Base-by-base conservation (phyloP, 306 rosid genomes). In the Lotus japonicus region DNA sequence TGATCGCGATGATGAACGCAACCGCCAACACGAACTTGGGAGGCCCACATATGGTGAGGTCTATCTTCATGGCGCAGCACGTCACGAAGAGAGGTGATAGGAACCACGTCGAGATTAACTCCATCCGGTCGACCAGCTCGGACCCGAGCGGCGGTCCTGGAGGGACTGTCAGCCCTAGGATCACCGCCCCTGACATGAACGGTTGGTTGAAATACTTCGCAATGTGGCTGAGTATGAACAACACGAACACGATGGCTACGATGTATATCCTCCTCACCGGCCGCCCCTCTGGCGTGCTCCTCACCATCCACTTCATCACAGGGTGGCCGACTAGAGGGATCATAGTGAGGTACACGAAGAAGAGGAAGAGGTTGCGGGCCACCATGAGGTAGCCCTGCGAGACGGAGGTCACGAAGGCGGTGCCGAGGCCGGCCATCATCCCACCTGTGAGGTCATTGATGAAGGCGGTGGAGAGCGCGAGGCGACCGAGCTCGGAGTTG, bases 121-220 rank as follows among this genome's bases (percentile, higher is more conserved):
- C 72, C 48, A 85, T 14, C n/a, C 50, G 80, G 2, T 74, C n/a
- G 9, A 83, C 82, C 7, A 87, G 35, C 33, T 84, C 76, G 0
- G 84, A 73, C n/a, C 88, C 94, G 26, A 83, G 18, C 0, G 88
- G 88, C 0, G 83, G 88, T 19, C 94, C 94, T 48, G 76, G 85
- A 1, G 90, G 90, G 0, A 85, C 78, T 0, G 68, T 68, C 48
- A 88, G 43, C 3, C 95, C 95, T 0, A 85, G 28, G 0, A 85
- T 7, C 13, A 62, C 2, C 5, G 87, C 84, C 0, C 85, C 88
- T 0, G 64, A 44, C 1, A 56, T 6, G 9, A 79, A 61, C 1
- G 73, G 49, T 11, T 77, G 84, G 1, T 53, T 41, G 13, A 64
- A 60, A 0, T 0, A 0, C 15, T 46, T 7, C 1, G 85, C 51